These are phyloP conservation scores for Candolleomyces eurysporus DNA, from an alignment of 768 basidiomycete genomes.

Conservation along the genomic window DNA sequence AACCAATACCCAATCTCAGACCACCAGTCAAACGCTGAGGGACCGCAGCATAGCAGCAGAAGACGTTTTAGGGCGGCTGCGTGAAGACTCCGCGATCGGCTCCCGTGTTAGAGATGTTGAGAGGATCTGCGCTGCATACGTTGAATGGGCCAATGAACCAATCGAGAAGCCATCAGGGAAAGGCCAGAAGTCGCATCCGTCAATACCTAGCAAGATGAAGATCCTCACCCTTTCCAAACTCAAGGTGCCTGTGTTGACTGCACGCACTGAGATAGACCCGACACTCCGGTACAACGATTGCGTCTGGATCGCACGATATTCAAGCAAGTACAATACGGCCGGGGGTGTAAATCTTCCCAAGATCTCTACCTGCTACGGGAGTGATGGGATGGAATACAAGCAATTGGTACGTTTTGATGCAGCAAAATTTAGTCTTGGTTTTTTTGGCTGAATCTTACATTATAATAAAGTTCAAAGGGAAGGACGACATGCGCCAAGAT, in stretches of 20 bases:
- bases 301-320: conserved; percentile 68
- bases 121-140: conserved; percentile 57
- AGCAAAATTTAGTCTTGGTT: background rate
- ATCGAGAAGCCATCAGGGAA: conserved; percentile 35
- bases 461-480: conserved; percentile 89
- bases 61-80: conserved; percentile 56
- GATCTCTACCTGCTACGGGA: conserved; percentile 67
- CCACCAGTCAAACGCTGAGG: conserved; percentile 35
- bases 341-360: conserved; percentile 88
- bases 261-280: conserved; percentile 63
- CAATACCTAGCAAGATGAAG: conserved; percentile 25
- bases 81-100: conserved; percentile 33
- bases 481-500: conserved; percentile 94
- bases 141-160: conserved; percentile 70
- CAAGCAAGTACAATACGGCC: conserved; percentile 53
- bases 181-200: conserved; percentile 6
- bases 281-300: conserved; percentile 67
- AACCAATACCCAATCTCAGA: background rate
- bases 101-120: conserved; percentile 53
- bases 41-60: conserved; percentile 67
- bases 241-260: conserved; percentile 83
- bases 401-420: conserved; percentile 63
- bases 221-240: conserved; percentile 53
- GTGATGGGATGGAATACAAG: conserved; percentile 61
- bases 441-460: conserved; percentile 5